phyloP scores from a whole-genome alignment of 2,329 filamentous ascomycete genomes.

The Claviceps sorghi region DNA sequence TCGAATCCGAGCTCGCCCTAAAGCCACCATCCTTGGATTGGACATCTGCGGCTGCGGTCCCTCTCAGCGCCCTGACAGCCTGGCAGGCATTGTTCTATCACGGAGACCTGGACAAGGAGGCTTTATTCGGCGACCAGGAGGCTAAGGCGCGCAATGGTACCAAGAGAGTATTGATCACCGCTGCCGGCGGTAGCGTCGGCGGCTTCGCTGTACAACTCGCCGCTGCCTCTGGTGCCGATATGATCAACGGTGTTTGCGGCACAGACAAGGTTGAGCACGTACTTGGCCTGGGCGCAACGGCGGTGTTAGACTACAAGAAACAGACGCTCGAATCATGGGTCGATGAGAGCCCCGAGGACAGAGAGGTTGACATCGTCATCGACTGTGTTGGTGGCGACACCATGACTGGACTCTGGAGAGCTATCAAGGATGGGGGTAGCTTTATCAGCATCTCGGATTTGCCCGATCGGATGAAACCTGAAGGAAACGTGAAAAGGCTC shows the following conservation, averaged over 20 bases:
- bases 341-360: constrained; percentile 9
- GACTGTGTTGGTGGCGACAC: constrained; percentile 23
- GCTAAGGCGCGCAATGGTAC: constrained; percentile 15
- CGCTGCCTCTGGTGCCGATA: constrained; percentile 18
- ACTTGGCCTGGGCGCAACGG: constrained; percentile 19
- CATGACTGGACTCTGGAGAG: constrained; percentile 19
- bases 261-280: constrained; percentile 17
- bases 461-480: constrained; percentile 18
- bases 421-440: constrained; percentile 19
- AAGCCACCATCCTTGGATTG: constrained; percentile 20
- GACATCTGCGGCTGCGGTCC: constrained; percentile 22
- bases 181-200: constrained; percentile 25
- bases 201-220: constrained; percentile 26
- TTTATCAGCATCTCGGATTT: constrained; percentile 19
- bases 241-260: constrained; percentile 21
- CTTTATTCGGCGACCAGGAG: constrained; percentile 13
- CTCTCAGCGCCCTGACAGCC: constrained; percentile 26
- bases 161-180: constrained; percentile 24
- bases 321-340: constrained; percentile 19
- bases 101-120: constrained; percentile 16
- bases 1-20: constrained; percentile 18
- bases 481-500: constrained; percentile 14
- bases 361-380: constrained; percentile 20
- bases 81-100: constrained; percentile 26
- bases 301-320: constrained; percentile 22